Percentiles rank a stretch among this genome's conserved stretches.
These are phyloP conservation scores for Penicillium daleae DNA, from an alignment of 495 filamentous ascomycete species.

Conservation along the genomic window DNA sequence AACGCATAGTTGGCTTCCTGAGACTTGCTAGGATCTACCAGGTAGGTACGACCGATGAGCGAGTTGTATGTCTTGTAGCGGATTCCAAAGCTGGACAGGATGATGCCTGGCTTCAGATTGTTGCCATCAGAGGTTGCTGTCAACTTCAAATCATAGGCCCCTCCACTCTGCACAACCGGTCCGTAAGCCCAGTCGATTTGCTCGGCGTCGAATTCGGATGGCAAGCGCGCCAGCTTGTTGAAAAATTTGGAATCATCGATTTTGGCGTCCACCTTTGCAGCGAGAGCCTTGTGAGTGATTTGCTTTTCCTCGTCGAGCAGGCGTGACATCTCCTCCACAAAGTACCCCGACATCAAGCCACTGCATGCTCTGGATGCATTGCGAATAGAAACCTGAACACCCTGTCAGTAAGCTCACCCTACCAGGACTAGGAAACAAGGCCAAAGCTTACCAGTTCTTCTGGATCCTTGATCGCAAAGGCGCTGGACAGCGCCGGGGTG, in stretches of 20 bases:
- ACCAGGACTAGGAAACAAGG: neutral
- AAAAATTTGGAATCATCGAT: conserved; percentile 94
- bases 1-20: conserved; percentile 94
- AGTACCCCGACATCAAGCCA: conserved; percentile 89
- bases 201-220: conserved; percentile 81
- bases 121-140: conserved; percentile 74
- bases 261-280: conserved; percentile 83
- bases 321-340: conserved; percentile 95
- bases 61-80: conserved; percentile 95
- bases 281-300: conserved; percentile 83
- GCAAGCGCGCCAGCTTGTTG: conserved; percentile 78
- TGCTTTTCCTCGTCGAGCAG: conserved; percentile 95
- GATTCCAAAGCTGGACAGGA: conserved; percentile 86
- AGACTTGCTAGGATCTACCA: conserved; percentile 94
- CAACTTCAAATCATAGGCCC: conserved; percentile 87
- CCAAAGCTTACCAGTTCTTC: conserved; percentile 70
- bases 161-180: conserved; percentile 93
- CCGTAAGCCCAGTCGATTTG: conserved; percentile 93
- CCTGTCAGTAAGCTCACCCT: conserved; percentile 11
- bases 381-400: conserved; percentile 74
- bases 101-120: conserved; percentile 89
- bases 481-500: conserved; percentile 74
- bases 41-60: conserved; percentile 85
- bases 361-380: conserved; percentile 91
- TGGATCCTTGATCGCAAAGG: conserved; percentile 95